phyloP scores from a whole-genome alignment of 331 rosid genomes.

The Prunus yedoensis region DNA sequence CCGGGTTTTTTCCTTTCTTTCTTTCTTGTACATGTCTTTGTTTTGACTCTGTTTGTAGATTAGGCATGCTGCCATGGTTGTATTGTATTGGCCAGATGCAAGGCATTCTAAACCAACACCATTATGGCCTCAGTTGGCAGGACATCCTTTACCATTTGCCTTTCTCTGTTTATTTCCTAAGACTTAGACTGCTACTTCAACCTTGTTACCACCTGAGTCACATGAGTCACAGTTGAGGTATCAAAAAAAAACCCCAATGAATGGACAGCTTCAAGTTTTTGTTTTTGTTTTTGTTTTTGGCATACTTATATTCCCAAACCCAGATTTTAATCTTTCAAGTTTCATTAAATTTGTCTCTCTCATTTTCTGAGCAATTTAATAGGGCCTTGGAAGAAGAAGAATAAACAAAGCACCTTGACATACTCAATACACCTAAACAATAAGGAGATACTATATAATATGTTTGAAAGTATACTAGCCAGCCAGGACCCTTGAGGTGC shows the following conservation, averaged over 20 bases:
- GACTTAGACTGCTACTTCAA: not conserved
- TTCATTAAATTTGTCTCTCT: not conserved
- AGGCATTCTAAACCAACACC: conserved; percentile 18
- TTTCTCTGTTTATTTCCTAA: not conserved
- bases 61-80: conserved; percentile 27
- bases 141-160: not conserved
- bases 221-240: conserved; percentile 16
- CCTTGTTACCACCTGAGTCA: not conserved
- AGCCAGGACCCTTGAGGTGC: not conserved
- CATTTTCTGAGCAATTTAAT: not conserved
- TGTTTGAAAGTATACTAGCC: not conserved
- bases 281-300: not conserved
- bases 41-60: conserved; percentile 32
- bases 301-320: not conserved
- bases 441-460: not conserved
- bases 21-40: conserved; percentile 49
- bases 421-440: not conserved
- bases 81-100: conserved; percentile 33
- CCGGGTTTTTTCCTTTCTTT: conserved; percentile 46
- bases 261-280: not conserved
- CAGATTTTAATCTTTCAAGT: not conserved
- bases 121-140: not conserved
- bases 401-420: not conserved
- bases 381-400: not conserved
- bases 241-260: not conserved